Base-by-base conservation (phyloP, 768 basidiomycete species). In the Austroboletus festivus region DNA sequence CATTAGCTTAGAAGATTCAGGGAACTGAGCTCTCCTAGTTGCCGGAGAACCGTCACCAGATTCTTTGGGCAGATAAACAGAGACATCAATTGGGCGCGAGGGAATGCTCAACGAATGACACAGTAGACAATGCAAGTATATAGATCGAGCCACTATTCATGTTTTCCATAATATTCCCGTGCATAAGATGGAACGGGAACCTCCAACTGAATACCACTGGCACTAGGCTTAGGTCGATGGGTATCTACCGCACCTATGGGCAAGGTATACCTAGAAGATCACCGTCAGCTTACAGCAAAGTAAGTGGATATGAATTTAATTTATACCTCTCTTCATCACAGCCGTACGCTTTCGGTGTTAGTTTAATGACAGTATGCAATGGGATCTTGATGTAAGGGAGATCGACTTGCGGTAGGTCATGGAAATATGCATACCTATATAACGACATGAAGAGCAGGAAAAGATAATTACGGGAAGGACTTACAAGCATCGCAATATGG, bases 321-420 rank as follows among this genome's bases (percentile, higher is more conserved):
- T 44, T 73, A 40, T 47, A 86, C 88, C 94, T 78, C 66, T 94
- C 93, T 65, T 99, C 96, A 65, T 98, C 93, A 72, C 95, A 98
- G 33, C 96, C 96, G 65, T 98, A 99, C 1, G 96, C 96, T 63
- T 91, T 93, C 10, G 96, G 96, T 1, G 95, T 98, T 39, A 99
- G 78, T 71, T 98, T 98, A 68, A 99, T 96, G 31, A 99, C 87
- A 0, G 95, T 99, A 64, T 99, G 96, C 47, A 95, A 69, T 1
- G 93, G 93, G 39, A 97, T 93, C 73, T 94, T 95, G 75, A 98
- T 90, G 65, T 99, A 99, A 1, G 96, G 96, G 28, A 99, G 76
- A 62, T 98, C 93, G 20, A 79, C 89, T 67, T 96, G 96, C 1
- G 89, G 81, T 20, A 95, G 72, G 58, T 94, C 80, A 66, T 92